Conservation (phyloP, 768 basidiomycete species). For the Auriscalpium microsporum region DNA sequence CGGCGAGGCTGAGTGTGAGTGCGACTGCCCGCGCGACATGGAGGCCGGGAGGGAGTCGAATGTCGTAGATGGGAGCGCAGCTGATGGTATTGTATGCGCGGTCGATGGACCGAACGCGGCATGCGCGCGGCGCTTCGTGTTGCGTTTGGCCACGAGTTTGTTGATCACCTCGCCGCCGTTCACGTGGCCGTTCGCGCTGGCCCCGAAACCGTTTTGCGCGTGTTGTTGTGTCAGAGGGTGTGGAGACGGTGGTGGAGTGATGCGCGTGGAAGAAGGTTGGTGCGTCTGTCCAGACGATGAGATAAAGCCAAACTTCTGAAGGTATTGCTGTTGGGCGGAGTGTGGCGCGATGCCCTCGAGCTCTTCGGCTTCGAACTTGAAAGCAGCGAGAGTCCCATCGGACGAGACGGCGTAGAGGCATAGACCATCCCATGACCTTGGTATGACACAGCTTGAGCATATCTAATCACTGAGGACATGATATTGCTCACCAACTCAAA, state of each 20-base stretch:
- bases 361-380: constrained; percentile 74
- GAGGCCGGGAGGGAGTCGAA: not conserved
- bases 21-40: not conserved
- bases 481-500: constrained; percentile 70
- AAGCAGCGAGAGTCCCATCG: constrained; percentile 88
- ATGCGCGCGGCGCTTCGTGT: constrained; percentile 41
- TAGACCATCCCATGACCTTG: constrained; percentile 87
- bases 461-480: not conserved
- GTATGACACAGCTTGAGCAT: constrained; percentile 5
- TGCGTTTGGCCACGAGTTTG: constrained; percentile 62
- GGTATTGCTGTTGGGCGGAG: constrained; percentile 67
- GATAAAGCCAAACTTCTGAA: constrained; percentile 72
- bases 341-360: constrained; percentile 74
- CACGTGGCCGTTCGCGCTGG: constrained; percentile 17
- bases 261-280: constrained; percentile 12
- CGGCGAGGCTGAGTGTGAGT: constrained; percentile 4
- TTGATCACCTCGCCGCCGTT: constrained; percentile 48
- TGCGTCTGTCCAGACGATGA: constrained; percentile 68
- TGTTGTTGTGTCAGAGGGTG: constrained; percentile 26
- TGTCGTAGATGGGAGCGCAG: not conserved
- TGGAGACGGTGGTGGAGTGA: constrained; percentile 46
- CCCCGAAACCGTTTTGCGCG: constrained; percentile 35
- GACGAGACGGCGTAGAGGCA: constrained; percentile 92
- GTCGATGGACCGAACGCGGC: constrained; percentile 29
- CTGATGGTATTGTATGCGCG: constrained; percentile 29